Conservation (phyloP, 805 yeast species). For the Zygosaccharomyces gambellarensis region DNA sequence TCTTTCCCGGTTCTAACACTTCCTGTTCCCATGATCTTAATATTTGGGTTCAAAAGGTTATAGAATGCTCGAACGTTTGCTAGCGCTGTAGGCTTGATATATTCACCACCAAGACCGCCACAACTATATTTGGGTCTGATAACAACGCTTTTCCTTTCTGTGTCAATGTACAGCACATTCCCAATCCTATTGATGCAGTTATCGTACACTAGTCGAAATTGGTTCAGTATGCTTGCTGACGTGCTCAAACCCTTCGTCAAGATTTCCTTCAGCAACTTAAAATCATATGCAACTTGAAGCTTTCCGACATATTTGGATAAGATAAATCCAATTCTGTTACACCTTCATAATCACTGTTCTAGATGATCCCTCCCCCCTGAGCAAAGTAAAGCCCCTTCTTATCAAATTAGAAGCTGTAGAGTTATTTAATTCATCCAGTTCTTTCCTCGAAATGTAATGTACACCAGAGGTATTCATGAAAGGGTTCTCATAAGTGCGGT, state of each 20-base stretch:
- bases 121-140: slow-evolving; percentile 33
- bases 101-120: slow-evolving; percentile 35
- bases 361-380: slow-evolving; percentile 27
- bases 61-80: slow-evolving; percentile 34
- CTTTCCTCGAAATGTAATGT: slow-evolving; percentile 29
- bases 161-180: slow-evolving; percentile 30
- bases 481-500: slow-evolving; percentile 24
- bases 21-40: slow-evolving; percentile 32
- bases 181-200: slow-evolving; percentile 32
- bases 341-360: slow-evolving; percentile 27
- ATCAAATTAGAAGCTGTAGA: slow-evolving; percentile 30
- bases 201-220: slow-evolving; percentile 28
- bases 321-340: slow-evolving; percentile 30
- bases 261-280: slow-evolving; percentile 25
- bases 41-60: slow-evolving; percentile 28
- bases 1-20: slow-evolving; percentile 31
- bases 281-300: slow-evolving; percentile 34
- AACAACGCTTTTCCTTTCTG: slow-evolving; percentile 29
- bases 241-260: slow-evolving; percentile 23
- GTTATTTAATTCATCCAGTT: slow-evolving; percentile 24
- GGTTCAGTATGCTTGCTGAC: slow-evolving; percentile 26
- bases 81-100: slow-evolving; percentile 32
- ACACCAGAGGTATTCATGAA: slow-evolving; percentile 35
- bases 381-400: slow-evolving; percentile 30
- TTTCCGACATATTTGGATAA: slow-evolving; percentile 35